Conservation (phyloP, 2,329 filamentous ascomycete genomes). For the Ophiostoma ulmi region DNA sequence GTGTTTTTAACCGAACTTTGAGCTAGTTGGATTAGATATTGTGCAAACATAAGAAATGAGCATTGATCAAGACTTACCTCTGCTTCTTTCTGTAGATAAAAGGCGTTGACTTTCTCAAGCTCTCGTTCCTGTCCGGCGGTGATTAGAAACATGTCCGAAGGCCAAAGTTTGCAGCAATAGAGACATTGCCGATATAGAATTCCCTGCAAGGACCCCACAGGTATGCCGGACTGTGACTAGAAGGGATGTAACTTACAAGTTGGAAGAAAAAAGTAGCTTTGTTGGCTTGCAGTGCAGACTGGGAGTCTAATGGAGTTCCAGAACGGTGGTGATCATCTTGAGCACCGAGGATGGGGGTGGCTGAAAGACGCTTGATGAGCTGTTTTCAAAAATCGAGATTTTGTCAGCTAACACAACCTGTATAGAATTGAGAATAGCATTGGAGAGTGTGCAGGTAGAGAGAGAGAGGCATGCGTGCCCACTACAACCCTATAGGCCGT, state of each 20-base stretch:
- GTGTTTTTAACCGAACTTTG: slow-evolving; percentile 83
- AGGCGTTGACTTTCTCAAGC: slow-evolving; percentile 95
- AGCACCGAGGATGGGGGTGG: slow-evolving; percentile 75
- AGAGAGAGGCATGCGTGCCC: neutral
- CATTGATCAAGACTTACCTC: slow-evolving; percentile 58
- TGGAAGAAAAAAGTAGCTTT: slow-evolving; percentile 99
- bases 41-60: neutral
- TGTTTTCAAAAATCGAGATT: slow-evolving; percentile 37
- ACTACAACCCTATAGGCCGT: neutral
- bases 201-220: neutral
- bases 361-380: slow-evolving; percentile 98
- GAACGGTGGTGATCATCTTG: slow-evolving; percentile 59
- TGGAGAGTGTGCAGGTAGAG: neutral
- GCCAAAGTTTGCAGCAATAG: neutral
- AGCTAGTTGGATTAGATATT: slow-evolving; percentile 53
- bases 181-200: slow-evolving; percentile 16
- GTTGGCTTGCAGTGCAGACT: slow-evolving; percentile 87
- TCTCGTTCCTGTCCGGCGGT: slow-evolving; percentile 74
- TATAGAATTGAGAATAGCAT: neutral
- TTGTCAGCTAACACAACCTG: neutral
- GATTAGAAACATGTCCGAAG: slow-evolving; percentile 33
- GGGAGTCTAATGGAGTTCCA: slow-evolving; percentile 60
- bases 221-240: neutral
- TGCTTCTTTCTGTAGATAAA: slow-evolving; percentile 96
- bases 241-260: slow-evolving; percentile 56